These are phyloP conservation scores for Boletus subparvulus DNA, from an alignment of 768 basidiomycete genomes.

Conservation along the genomic window DNA sequence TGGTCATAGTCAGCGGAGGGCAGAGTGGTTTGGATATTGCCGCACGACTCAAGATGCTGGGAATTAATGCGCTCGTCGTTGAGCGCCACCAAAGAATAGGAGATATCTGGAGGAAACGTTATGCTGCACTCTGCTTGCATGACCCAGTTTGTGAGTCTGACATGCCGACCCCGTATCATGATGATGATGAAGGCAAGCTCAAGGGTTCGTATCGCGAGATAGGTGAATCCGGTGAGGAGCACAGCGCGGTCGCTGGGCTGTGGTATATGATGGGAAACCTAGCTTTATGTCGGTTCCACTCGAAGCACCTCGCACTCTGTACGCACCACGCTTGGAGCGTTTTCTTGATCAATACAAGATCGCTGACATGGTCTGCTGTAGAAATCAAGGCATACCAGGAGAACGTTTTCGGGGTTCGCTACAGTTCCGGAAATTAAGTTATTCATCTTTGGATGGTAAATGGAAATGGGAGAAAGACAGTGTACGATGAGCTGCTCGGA, in stretches of 20 bases:
- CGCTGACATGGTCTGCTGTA: constrained; percentile 23
- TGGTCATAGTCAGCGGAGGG: constrained; percentile 51
- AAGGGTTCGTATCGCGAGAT: constrained; percentile 42
- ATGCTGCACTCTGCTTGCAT: constrained; percentile 31
- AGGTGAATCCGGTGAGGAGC: constrained; percentile 36
- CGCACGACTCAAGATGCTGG: constrained; percentile 47
- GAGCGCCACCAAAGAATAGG: constrained; percentile 30
- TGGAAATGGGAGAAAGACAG: neutral
- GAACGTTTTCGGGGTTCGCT: constrained; percentile 36
- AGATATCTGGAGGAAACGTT: constrained; percentile 34
- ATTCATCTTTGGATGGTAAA: neutral
- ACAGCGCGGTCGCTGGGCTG: constrained; percentile 27
- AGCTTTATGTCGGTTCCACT: constrained; percentile 62
- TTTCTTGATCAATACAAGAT: neutral
- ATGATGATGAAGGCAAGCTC: constrained; percentile 33
- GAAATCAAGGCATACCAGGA: constrained; percentile 72
- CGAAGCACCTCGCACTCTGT: constrained; percentile 66
- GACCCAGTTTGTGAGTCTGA: constrained; percentile 32
- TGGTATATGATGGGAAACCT: constrained; percentile 68
- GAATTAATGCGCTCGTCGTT: constrained; percentile 19
- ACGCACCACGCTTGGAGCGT: constrained; percentile 20
- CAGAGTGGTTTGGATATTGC: constrained; percentile 57
- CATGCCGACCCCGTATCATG: neutral
- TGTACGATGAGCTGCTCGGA: neutral
- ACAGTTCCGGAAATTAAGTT: neutral